Evolutionary conservation across 306 rosid species (phyloP).

Genomic region (Lupinus albus): DNA sequence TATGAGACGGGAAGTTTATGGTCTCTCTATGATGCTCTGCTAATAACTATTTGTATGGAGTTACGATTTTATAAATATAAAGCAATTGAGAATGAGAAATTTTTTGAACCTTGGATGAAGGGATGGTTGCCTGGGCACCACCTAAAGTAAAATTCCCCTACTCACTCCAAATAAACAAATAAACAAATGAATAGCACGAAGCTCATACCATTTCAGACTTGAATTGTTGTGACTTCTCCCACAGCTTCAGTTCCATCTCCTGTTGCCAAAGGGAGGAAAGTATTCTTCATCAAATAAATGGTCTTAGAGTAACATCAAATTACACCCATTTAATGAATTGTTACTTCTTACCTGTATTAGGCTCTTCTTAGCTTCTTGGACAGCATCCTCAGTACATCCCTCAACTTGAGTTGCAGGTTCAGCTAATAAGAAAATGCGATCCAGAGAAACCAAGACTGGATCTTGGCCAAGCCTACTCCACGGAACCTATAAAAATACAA

Average conservation of each 20-base stretch:
- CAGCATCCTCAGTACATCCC: constrained; percentile 77
- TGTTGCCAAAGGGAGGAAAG: constrained; percentile 50
- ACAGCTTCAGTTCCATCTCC: constrained; percentile 89
- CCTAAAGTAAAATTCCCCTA: constrained; percentile 19
- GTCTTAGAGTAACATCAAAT: constrained; percentile 25
- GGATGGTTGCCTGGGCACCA: constrained; percentile 7
- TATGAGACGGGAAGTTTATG: background rate
- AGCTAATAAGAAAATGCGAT: constrained; percentile 89
- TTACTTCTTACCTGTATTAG: constrained; percentile 72
- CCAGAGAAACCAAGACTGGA: constrained; percentile 88
- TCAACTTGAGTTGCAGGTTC: constrained; percentile 96
- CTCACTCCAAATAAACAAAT: constrained; percentile 30
- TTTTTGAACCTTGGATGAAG: constrained; percentile 28
- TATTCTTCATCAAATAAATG: constrained; percentile 26
- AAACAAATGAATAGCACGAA: background rate
- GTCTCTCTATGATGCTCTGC: background rate
- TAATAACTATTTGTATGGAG: background rate
- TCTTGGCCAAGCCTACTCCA: constrained; percentile 99
- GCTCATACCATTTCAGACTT: constrained; percentile 80
- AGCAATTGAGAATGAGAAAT: constrained; percentile 7
- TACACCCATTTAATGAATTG: constrained; percentile 20
- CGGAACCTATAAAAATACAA: constrained; percentile 68
- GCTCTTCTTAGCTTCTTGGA: constrained; percentile 90
- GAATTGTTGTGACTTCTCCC: constrained; percentile 74
- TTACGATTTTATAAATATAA: constrained; percentile 10